Conservation (phyloP, 345 rosid species). For the Moricandia arvensis region DNA sequence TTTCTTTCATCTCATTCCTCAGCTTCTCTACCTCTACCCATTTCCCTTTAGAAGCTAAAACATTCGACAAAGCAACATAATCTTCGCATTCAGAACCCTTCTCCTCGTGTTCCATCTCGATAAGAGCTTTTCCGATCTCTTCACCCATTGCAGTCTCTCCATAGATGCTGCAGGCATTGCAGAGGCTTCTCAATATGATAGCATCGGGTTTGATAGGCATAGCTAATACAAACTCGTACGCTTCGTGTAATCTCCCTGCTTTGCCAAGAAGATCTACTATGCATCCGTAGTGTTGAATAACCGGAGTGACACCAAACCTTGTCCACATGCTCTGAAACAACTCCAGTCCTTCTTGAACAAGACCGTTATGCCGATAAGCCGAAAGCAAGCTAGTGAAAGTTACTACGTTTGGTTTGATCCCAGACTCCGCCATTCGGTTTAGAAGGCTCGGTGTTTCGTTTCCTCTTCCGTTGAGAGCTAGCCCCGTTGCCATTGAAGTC, state of each 20-base stretch:
- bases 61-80: slow-evolving; percentile 56
- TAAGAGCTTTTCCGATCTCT: slow-evolving; percentile 48
- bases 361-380: slow-evolving; percentile 58
- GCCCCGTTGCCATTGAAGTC: slow-evolving; percentile 61
- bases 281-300: slow-evolving; percentile 48
- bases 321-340: slow-evolving; percentile 45
- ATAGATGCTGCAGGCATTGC: slow-evolving; percentile 50
- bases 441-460: slow-evolving; percentile 45
- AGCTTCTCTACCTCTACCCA: slow-evolving; percentile 54
- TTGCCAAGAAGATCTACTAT: slow-evolving; percentile 58
- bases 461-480: slow-evolving; percentile 66
- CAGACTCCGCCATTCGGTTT: slow-evolving; percentile 41
- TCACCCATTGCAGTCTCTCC: slow-evolving; percentile 50
- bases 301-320: slow-evolving; percentile 41
- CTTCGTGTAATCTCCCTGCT: slow-evolving; percentile 52
- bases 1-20: slow-evolving; percentile 38
- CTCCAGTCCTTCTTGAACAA: slow-evolving; percentile 51
- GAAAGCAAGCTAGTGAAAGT: slow-evolving; percentile 66
- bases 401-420: slow-evolving; percentile 50
- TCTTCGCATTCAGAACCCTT: slow-evolving; percentile 41
- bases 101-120: slow-evolving; percentile 29
- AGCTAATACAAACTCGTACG: slow-evolving; percentile 43
- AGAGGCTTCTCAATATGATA: slow-evolving; percentile 50
- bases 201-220: slow-evolving; percentile 50
- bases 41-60: slow-evolving; percentile 53